phyloP scores from a whole-genome alignment of 2,329 filamentous ascomycete species.

The Tolypocladium endophyticum region DNA sequence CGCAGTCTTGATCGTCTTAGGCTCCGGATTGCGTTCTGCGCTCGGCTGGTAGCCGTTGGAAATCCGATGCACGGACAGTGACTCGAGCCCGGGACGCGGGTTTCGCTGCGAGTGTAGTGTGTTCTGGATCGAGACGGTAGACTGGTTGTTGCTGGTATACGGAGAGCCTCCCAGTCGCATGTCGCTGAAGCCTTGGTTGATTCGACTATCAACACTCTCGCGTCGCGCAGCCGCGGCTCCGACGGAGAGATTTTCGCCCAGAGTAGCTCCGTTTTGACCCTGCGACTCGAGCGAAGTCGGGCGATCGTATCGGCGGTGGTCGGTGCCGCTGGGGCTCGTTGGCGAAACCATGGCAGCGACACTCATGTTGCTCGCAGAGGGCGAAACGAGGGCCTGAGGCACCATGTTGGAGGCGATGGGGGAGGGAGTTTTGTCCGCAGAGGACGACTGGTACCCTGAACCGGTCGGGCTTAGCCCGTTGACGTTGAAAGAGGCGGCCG shows the following conservation, averaged over 20 bases:
- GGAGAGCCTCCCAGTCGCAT: slow-evolving; percentile 57
- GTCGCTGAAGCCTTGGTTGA: slow-evolving; percentile 61
- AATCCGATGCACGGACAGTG: slow-evolving; percentile 45
- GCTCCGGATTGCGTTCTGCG: slow-evolving; percentile 45
- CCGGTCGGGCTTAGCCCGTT: slow-evolving; percentile 29
- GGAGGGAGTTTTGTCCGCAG: slow-evolving; percentile 52
- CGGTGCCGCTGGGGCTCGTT: slow-evolving; percentile 33
- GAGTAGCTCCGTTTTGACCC: slow-evolving; percentile 15
- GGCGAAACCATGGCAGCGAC: slow-evolving; percentile 57
- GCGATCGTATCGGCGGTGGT: slow-evolving; percentile 33
- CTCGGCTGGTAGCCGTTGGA: slow-evolving; percentile 56
- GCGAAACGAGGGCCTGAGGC: slow-evolving; percentile 44
- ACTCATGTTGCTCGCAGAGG: slow-evolving; percentile 50
- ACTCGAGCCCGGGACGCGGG: slow-evolving; percentile 41
- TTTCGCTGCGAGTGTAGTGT: slow-evolving; percentile 58
- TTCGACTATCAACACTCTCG: slow-evolving; percentile 71
- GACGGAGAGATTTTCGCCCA: slow-evolving; percentile 25
- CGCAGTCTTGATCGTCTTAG: slow-evolving; percentile 51
- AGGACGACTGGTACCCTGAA: slow-evolving; percentile 38
- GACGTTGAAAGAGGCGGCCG: slow-evolving; percentile 26
- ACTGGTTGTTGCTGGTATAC: slow-evolving; percentile 68
- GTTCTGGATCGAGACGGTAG: slow-evolving; percentile 63
- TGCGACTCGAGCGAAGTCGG: slow-evolving; percentile 25
- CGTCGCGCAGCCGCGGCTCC: slow-evolving; percentile 44
- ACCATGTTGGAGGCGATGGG: slow-evolving; percentile 41